phyloP scores from a whole-genome alignment of 2,329 filamentous ascomycete species.

The Aspergillus sp. region DNA sequence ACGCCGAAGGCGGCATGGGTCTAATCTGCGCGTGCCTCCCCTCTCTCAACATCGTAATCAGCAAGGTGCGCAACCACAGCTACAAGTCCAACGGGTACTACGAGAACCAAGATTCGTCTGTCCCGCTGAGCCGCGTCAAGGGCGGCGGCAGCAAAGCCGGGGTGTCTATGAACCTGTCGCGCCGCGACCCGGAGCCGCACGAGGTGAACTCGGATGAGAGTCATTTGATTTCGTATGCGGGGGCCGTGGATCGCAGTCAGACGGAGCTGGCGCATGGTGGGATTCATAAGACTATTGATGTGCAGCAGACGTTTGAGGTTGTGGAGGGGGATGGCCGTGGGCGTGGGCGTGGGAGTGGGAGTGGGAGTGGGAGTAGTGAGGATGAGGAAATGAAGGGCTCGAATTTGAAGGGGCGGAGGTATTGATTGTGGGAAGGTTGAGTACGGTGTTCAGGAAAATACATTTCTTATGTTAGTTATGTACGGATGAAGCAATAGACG shows the following conservation, averaged over 20 bases:
- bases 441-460: too few species aligned
- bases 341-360: neutral
- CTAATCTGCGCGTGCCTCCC: constrained; percentile 41
- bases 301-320: constrained; percentile 24
- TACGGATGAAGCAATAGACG: too few species aligned
- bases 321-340: neutral
- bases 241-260: constrained; percentile 18
- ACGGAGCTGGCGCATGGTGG: neutral
- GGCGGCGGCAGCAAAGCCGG: constrained; percentile 9
- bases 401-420: neutral
- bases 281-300: constrained; percentile 25
- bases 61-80: constrained; percentile 23
- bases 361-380: neutral
- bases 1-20: constrained; percentile 38
- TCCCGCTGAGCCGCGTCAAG: constrained; percentile 30
- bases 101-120: constrained; percentile 23
- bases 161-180: constrained; percentile 16
- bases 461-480: too few species aligned
- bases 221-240: constrained; percentile 32
- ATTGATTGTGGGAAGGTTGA: too few species aligned
- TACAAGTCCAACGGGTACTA: constrained; percentile 31
- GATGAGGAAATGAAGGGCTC: neutral
- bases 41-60: constrained; percentile 30
- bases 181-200: constrained; percentile 18
- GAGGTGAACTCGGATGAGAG: constrained; percentile 30